These are phyloP conservation scores for Moelleriella libera DNA, from an alignment of 2,329 filamentous ascomycete species.

Conservation along the genomic window DNA sequence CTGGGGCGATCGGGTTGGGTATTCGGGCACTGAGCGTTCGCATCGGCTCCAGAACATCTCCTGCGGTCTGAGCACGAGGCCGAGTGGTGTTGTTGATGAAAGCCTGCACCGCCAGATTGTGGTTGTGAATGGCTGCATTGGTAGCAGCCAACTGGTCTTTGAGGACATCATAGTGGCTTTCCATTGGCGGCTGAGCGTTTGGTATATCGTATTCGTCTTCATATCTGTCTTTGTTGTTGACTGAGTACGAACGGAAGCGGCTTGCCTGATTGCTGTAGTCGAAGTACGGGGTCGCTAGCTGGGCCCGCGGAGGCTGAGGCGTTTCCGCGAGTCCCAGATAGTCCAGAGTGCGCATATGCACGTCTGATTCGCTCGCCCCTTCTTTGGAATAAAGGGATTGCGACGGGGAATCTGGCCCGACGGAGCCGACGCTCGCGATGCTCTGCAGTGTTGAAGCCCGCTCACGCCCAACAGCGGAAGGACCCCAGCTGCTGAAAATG, in stretches of 20 bases:
- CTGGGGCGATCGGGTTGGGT: constrained; percentile 60
- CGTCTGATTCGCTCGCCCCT: constrained; percentile 72
- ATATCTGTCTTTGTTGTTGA: constrained; percentile 97
- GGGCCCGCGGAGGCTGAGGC: constrained; percentile 65
- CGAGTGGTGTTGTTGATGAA: constrained; percentile 69
- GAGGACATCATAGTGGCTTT: constrained; percentile 45
- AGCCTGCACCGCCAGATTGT: constrained; percentile 86
- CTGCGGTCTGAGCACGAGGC: constrained; percentile 70
- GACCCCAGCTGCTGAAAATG: constrained; percentile 81
- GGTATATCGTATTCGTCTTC: constrained; percentile 60
- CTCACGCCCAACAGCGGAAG: constrained; percentile 51
- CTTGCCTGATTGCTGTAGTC: constrained; percentile 67
- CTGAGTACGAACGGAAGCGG: constrained; percentile 91
- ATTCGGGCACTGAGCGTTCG: constrained; percentile 51
- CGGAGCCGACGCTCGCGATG: constrained; percentile 77
- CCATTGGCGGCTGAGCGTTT: constrained; percentile 26
- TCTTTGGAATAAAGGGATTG: constrained; percentile 79
- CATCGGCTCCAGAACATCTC: constrained; percentile 77
- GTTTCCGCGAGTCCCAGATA: constrained; percentile 93
- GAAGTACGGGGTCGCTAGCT: constrained; percentile 60
- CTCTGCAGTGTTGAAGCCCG: constrained; percentile 73
- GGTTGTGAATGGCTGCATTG: constrained; percentile 64
- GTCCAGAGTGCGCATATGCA: constrained; percentile 79
- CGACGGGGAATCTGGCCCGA: constrained; percentile 75
- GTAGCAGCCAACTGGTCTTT: constrained; percentile 51